Evolutionary conservation across 2,329 filamentous ascomycete species (phyloP).

Genomic region (Paraphaeosphaeria sporulosa): DNA sequence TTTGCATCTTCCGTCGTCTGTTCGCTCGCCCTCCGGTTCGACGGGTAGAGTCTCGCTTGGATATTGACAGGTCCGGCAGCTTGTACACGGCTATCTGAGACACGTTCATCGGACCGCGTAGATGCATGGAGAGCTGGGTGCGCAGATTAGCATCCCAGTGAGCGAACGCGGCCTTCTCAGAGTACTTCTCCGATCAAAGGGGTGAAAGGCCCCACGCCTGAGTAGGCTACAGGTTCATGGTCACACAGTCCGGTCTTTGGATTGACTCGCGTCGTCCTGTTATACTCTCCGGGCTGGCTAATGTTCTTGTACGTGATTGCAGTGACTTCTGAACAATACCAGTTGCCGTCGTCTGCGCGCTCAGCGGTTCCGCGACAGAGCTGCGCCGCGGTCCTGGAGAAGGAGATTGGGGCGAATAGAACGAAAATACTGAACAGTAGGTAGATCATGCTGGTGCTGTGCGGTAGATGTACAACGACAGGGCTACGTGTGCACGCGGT

Average conservation of each 20-base stretch:
- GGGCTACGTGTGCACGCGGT: background rate
- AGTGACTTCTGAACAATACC: slow-evolving; percentile 70
- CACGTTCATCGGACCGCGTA: slow-evolving; percentile 73
- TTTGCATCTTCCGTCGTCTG: background rate
- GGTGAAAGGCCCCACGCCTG: slow-evolving; percentile 67
- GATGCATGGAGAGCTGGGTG: slow-evolving; percentile 71
- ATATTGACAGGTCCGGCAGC: slow-evolving; percentile 42
- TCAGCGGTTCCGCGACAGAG: slow-evolving; percentile 43
- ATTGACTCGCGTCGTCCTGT: slow-evolving; percentile 69
- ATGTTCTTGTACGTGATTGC: slow-evolving; percentile 74
- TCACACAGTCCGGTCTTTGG: slow-evolving; percentile 62
- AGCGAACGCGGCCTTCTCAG: slow-evolving; percentile 12
- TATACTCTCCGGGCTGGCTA: slow-evolving; percentile 67
- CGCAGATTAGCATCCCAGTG: slow-evolving; percentile 9
- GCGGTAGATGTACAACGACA: background rate
- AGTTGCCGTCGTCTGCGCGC: slow-evolving; percentile 62
- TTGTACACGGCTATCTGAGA: slow-evolving; percentile 75
- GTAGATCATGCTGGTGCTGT: slow-evolving; percentile 30
- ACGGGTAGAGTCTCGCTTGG: slow-evolving; percentile 6
- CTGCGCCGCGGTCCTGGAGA: slow-evolving; percentile 39
- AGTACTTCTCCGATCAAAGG: slow-evolving; percentile 76
- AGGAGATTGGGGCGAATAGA: slow-evolving; percentile 21
- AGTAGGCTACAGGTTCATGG: slow-evolving; percentile 61
- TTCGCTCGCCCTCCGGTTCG: background rate
- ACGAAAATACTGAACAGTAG: slow-evolving; percentile 21